Base-by-base conservation (phyloP, 345 rosid species). In the Turnera subulata region DNA sequence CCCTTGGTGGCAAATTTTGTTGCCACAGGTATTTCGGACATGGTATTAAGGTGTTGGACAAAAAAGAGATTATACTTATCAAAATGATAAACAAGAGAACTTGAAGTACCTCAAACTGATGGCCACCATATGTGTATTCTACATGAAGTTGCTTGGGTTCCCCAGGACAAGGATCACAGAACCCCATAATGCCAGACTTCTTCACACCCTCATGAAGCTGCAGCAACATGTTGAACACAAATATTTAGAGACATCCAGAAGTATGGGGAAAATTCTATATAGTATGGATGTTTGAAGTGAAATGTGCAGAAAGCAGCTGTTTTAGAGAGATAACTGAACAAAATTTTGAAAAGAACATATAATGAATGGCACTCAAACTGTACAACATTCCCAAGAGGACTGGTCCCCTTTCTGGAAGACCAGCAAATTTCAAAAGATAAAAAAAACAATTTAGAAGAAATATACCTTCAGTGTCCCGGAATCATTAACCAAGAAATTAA, bases 141-240 rank as follows among this genome's bases (percentile, higher is more conserved):
- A 94, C 73, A 55, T 63, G 67, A 73, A 94, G 49, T 70, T 83
- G 83, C 71, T 90, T 94, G 10, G 88, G 81, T 56, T 84, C 85
- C 18, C 84, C 89, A 0, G 97, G 99, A 62, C 95, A 94, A 9
- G 99, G 95, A 80, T 94, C 91, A 13, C 85, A 90, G 66, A 90
- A 94, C 7, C 99, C 99, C 99, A 94, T 90, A 20, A 94, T 88
- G 62, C 95, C 97, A 0, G 89, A 88, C 71, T 94, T 90, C 75
- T 84, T 90, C 59, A 94, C 82, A 61, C 99, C 95, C 37, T 81
- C 82, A 19, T 94, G 99, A 78, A 94, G 95, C 89, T 84, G 82
- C 72, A 52, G 11, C 44, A 37, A 68, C 19, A 26, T 22, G 43
- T 24, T 29, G 20, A 57, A 61, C 17, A 45, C 44, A n/a, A 39